Evolutionary conservation across 805 yeast genomes (phyloP), one percentile per base, ranked within the genome.

Genomic region (Candida adriatica): DNA sequence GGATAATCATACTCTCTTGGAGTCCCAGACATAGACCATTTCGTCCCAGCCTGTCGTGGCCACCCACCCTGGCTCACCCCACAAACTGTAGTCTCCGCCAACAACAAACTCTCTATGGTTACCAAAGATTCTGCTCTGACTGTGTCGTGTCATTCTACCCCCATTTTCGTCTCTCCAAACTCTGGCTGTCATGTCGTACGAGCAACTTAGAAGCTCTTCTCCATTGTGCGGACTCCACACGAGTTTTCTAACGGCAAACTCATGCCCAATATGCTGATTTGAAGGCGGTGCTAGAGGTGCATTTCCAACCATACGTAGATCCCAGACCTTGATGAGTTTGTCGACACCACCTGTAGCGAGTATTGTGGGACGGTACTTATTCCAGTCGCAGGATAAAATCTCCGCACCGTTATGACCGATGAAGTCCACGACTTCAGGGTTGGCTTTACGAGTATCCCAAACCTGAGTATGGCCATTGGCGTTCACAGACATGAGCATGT

Each of bases 21-120:
- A 73, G 45, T 82, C 87, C 94, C 95, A 92, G 6, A 92, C 70
- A 51, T 81, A 79, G 6, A 87, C 79, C 81, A 85, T 86, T 51
- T 90, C 95, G 61, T 90, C 98, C 95, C 96, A 90, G 2, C 95
- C 96, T 0, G 88, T 79, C 11, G 95, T 79, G 8, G 92, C 94
- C 13, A 81, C 87, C 87, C 92, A 88, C 1, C 96, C 96, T 2
- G 92, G 94, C 45, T 77, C 79, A 3, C 97, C 98, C 96, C 96
- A 90, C 31, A 92, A 58, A 43, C 94, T 80, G 83, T 95, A 92
- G 61, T 92, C 97, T 42, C 88, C 81, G 13, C 94, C 96, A 45
- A 83, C 74, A 2, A 82, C 96, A 60, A 90, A 90, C 62, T 90
- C 98, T 18, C 75, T 68, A 59, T 92, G 97, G 32, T 58, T 59